Conservation (phyloP, 768 basidiomycete genomes). For the Floccularia luteovirens region DNA sequence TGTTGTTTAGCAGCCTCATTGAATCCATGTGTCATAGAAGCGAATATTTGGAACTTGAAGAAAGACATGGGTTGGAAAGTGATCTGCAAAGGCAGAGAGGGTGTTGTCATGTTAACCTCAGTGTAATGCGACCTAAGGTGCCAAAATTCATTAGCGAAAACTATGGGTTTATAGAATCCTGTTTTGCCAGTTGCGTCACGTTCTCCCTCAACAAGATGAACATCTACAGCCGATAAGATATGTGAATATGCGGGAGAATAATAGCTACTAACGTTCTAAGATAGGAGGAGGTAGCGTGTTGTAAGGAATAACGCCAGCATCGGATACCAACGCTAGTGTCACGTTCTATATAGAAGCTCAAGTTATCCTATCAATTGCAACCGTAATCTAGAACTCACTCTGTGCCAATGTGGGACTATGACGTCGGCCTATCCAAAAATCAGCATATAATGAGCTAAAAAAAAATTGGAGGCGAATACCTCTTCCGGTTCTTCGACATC, state of each 20-base stretch:
- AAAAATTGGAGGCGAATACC: conserved; percentile 23
- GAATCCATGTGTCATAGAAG: conserved; percentile 80
- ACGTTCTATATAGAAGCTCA: conserved; percentile 55
- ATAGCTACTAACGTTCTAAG: conserved; percentile 37
- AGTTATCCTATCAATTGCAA: not conserved
- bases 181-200: conserved; percentile 60
- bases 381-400: conserved; percentile 42
- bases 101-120: conserved; percentile 82
- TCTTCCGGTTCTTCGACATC: conserved; percentile 39
- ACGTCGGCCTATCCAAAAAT: conserved; percentile 33
- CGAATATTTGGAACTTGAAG: conserved; percentile 83
- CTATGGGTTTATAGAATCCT: conserved; percentile 77
- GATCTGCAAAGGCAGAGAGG: conserved; percentile 71
- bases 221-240: conserved; percentile 45
- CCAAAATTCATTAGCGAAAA: conserved; percentile 97
- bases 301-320: conserved; percentile 47
- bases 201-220: conserved; percentile 49
- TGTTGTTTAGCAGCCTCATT: conserved; percentile 79
- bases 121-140: conserved; percentile 72
- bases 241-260: conserved; percentile 6
- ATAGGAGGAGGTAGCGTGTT: conserved; percentile 51
- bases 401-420: conserved; percentile 81
- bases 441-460: conserved; percentile 1
- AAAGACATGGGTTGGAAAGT: conserved; percentile 81
- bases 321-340: conserved; percentile 79